Evolutionary conservation across 2,329 filamentous ascomycete species (phyloP).

Genomic region (Phaeophleospora eucalypticola): DNA sequence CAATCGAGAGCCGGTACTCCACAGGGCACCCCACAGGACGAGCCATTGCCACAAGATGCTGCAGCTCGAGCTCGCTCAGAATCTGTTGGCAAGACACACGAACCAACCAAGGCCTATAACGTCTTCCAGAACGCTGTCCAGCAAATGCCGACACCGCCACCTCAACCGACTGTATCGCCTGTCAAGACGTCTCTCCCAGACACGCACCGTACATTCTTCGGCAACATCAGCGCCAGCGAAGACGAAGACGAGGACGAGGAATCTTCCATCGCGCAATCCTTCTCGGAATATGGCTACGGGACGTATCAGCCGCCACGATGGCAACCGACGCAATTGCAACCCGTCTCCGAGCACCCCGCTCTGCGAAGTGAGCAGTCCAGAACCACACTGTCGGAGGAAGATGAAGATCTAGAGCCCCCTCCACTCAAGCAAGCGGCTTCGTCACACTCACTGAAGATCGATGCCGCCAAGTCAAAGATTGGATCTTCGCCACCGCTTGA

Average conservation of each 20-base stretch:
- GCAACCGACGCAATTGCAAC: constrained; percentile 29
- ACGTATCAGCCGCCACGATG: constrained; percentile 23
- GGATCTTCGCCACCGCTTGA: constrained; percentile 44
- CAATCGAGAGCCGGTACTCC: neutral
- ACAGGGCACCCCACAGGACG: neutral
- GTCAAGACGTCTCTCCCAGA: constrained; percentile 23
- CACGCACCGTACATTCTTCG: constrained; percentile 37
- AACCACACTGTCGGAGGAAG: constrained; percentile 26
- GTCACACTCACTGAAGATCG: constrained; percentile 15
- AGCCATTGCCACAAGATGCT: neutral
- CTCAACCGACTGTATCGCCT: constrained; percentile 14
- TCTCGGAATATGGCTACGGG: constrained; percentile 22
- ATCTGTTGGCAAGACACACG: constrained; percentile 28
- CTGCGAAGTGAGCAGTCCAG: constrained; percentile 24
- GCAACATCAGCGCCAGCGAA: constrained; percentile 37
- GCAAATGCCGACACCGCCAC: constrained; percentile 32
- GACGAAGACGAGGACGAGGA: constrained; percentile 38
- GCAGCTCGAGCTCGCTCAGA: constrained; percentile 11
- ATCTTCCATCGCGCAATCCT: constrained; percentile 13
- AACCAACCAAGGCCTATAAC: constrained; percentile 37
- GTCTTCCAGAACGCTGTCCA: constrained; percentile 45
- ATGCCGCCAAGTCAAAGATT: constrained; percentile 8
- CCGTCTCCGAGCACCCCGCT: constrained; percentile 36
- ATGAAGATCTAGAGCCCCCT: constrained; percentile 24
- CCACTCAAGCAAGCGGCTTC: constrained; percentile 13